Evolutionary conservation across 805 yeast species (phyloP).

Genomic region (Candida schatavii): DNA sequence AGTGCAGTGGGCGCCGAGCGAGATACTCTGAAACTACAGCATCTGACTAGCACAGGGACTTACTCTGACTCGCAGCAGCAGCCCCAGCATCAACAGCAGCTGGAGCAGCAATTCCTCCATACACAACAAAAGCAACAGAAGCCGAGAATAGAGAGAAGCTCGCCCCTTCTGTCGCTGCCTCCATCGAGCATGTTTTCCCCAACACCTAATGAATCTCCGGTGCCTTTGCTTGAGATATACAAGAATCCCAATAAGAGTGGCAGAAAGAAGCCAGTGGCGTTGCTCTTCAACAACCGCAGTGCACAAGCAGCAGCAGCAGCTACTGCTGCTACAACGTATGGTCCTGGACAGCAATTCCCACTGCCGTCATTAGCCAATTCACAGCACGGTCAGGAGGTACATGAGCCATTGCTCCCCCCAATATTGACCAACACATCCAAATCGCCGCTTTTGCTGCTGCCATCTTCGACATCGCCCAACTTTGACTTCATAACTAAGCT

Average conservation of each 20-base stretch:
- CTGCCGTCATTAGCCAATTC: not conserved
- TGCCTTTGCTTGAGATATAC: not conserved
- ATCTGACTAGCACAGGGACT: too few relatives aligned
- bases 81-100: not conserved
- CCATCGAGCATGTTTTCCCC: not conserved
- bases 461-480: conserved; percentile 1
- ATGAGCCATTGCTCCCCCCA: conserved; percentile 3
- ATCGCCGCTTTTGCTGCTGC: not conserved
- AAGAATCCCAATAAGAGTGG: not conserved
- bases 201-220: not conserved
- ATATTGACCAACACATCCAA: not conserved
- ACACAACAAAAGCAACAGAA: not conserved
- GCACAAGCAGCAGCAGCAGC: not conserved
- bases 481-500: conserved; percentile 4
- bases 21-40: too few relatives aligned
- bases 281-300: not conserved
- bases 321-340: too few relatives aligned
- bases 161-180: too few relatives aligned
- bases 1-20: too few relatives aligned
- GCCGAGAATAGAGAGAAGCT: not conserved
- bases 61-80: not conserved
- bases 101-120: not conserved
- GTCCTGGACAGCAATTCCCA: too few relatives aligned
- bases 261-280: not conserved
- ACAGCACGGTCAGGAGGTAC: not conserved